Conservation (phyloP, 129 eudicot genomes). For the sunflower (Helianthus annuus) region DNA sequence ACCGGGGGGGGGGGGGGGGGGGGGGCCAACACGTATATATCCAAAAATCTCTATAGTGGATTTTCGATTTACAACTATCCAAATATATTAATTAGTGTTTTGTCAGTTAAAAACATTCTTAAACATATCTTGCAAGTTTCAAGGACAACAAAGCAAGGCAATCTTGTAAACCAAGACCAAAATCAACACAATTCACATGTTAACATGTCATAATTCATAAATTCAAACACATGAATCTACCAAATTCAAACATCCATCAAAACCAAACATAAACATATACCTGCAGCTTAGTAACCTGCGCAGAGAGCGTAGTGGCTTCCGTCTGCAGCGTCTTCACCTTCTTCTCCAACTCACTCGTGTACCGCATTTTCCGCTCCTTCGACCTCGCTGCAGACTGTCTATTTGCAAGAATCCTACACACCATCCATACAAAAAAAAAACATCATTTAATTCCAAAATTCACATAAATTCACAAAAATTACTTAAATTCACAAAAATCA, state of each 20-base stretch:
- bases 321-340: constrained; percentile 90
- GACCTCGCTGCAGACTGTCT: constrained; percentile 96
- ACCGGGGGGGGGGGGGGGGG: too few species aligned
- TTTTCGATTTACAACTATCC: too few species aligned
- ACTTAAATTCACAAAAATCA: too few species aligned
- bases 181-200: not conserved
- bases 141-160: not conserved
- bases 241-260: not conserved
- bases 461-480: not conserved
- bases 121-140: not conserved
- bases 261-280: constrained; percentile 29
- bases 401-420: constrained; percentile 83
- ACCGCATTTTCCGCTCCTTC: constrained; percentile 72
- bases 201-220: not conserved
- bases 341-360: constrained; percentile 82
- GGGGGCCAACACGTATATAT: too few species aligned
- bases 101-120: not conserved
- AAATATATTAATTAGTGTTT: not conserved
- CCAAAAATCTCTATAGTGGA: too few species aligned
- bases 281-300: constrained; percentile 84
- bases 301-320: constrained; percentile 84
- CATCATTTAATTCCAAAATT: not conserved
- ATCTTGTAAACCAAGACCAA: not conserved
- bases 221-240: not conserved
- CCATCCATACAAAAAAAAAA: not conserved